These are phyloP conservation scores for Xanthoconium purpureum DNA, from an alignment of 768 basidiomycete species.

Conservation along the genomic window DNA sequence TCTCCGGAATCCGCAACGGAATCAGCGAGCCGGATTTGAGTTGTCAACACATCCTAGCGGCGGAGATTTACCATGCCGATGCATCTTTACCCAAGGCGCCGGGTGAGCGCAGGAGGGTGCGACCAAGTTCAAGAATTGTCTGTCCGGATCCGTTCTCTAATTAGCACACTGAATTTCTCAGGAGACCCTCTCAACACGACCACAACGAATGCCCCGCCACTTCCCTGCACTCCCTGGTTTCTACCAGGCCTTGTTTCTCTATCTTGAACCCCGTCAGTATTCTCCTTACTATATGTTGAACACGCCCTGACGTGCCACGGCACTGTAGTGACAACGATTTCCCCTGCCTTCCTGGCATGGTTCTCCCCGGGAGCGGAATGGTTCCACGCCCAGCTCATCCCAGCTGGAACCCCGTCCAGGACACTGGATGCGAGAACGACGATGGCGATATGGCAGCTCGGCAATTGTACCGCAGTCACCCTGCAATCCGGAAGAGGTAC, in stretches of 20 bases:
- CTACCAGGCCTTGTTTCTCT: constrained; percentile 60
- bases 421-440: constrained; percentile 47
- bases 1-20: not conserved
- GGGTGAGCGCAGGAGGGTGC: too few species aligned
- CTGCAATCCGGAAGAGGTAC: not conserved
- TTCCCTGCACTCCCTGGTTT: constrained; percentile 63
- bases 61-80: too few species aligned
- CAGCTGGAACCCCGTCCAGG: constrained; percentile 30
- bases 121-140: too few species aligned
- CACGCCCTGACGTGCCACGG: not conserved
- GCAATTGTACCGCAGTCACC: constrained; percentile 48
- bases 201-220: constrained; percentile 10
- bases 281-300: not conserved
- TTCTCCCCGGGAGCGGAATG: constrained; percentile 58
- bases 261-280: constrained; percentile 58
- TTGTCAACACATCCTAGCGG: too few species aligned
- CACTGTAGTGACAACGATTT: constrained; percentile 45
- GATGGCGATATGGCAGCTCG: constrained; percentile 67
- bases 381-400: constrained; percentile 67
- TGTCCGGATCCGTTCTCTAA: not conserved
- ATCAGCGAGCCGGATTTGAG: too few species aligned
- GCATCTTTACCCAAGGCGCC: too few species aligned
- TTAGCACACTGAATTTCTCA: not conserved
- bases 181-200: not conserved
- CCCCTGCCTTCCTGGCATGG: constrained; percentile 48